These are phyloP conservation scores for Flaveria sonorensis DNA, from an alignment of 129 eudicot species.

Conservation along the genomic window DNA sequence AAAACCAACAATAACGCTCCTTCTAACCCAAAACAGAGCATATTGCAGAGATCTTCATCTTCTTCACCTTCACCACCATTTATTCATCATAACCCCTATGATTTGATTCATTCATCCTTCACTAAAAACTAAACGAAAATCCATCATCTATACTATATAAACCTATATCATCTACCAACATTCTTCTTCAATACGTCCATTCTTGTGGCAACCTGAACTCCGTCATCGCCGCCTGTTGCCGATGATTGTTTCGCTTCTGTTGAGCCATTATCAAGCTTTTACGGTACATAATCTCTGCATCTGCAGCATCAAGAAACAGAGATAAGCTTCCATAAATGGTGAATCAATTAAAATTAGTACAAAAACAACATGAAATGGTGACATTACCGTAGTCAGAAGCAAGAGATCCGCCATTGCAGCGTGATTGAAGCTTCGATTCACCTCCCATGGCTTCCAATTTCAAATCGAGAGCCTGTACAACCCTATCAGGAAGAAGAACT, in stretches of 20 bases:
- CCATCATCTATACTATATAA: conserved; percentile 17
- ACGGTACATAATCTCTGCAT: conserved; percentile 40
- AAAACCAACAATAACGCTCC: neutral
- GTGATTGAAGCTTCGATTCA: conserved; percentile 37
- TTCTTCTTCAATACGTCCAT: conserved; percentile 70
- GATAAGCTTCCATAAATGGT: too few species aligned
- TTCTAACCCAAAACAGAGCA: conserved; percentile 43
- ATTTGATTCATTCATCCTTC: conserved; percentile 12
- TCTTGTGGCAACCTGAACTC: conserved; percentile 77
- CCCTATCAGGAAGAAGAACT: conserved; percentile 74
- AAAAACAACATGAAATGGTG: too few species aligned
- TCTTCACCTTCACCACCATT: conserved; percentile 13
- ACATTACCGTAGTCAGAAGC: conserved; percentile 45
- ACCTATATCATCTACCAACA: neutral
- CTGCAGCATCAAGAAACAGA: conserved; percentile 11
- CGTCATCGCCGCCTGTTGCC: conserved; percentile 28
- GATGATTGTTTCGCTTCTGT: conserved; percentile 36
- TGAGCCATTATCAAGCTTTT: conserved; percentile 35
- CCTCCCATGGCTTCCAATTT: conserved; percentile 53
- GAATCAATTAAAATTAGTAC: too few species aligned
- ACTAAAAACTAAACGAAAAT: conserved; percentile 29
- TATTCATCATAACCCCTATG: neutral
- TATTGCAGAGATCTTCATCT: conserved; percentile 12
- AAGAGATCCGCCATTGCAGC: conserved; percentile 26
- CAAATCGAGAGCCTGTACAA: conserved; percentile 67